Evolutionary conservation across 345 rosid genomes (phyloP), one percentile per base, ranked within the genome.

Genomic region (Ceriops tagal): DNA sequence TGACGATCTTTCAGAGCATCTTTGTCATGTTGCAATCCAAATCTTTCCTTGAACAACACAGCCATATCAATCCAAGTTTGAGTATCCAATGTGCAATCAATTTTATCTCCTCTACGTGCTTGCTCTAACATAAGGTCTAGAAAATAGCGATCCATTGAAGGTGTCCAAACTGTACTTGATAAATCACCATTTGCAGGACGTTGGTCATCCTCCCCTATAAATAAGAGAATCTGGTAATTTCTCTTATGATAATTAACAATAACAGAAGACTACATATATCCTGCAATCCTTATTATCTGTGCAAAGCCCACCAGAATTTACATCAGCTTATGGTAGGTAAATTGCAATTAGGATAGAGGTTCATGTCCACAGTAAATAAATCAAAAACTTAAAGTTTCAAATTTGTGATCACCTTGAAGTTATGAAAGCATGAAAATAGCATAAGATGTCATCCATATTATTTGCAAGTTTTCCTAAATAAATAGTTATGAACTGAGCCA

Each of bases 101-200:
- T 68, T 67, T 61, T 79, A 58, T 67, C 65, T 55, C 83, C 79
- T 66, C 60, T 71, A 66, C 15, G 76, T 63, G 77, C 85, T 49
- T 75, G 77, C 71, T 73, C 77, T 71, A 84, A 71, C 82, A 81
- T 73, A 51, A 81, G 80, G 71, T 84, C 87, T 58, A 84, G 79
- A 73, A 84, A 77, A 75, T 81, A 68, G 8, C 87, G 80, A n/a
- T 81, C 85, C 85, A 81, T 84, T 10, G 58, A 49, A 62, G 85
- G 83, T 6, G 83, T 84, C 87, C 85, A 81, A 53, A 70, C 73
- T 65, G 67, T 32, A 34, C 27, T 52, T 7, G 69, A 80, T 63
- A 28, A 67, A 75, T 67, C 79, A 32, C 75, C 65, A 70, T 78
- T 60, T 13, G 52, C 70, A 70, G 52, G 55, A 51, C 56, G 59